A percentile compares a stretch with the other conserved stretches of the same genome.
Conservation (phyloP, 2,329 filamentous ascomycete genomes). For the Colletotrichum gloeosporioides region DNA sequence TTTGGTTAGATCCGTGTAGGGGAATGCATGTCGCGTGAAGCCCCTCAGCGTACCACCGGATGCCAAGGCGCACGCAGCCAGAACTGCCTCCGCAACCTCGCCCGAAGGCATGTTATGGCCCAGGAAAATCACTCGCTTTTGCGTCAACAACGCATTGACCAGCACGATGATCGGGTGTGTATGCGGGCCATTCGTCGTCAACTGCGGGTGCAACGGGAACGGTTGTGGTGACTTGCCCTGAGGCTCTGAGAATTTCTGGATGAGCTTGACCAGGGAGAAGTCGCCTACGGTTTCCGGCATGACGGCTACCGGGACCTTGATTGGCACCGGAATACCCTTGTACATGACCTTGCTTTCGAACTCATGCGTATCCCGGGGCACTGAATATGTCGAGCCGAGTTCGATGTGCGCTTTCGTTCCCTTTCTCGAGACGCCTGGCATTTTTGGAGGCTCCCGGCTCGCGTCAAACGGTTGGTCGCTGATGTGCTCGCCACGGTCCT, state of each 20-base stretch:
- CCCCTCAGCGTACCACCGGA: conserved; percentile 92
- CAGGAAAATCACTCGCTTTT: conserved; percentile 95
- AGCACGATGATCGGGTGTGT: conserved; percentile 96
- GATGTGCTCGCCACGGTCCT: conserved; percentile 58
- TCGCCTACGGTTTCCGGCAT: conserved; percentile 97
- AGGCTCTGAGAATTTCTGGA: conserved; percentile 87
- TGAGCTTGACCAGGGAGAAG: conserved; percentile 96
- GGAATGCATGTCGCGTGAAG: conserved; percentile 95
- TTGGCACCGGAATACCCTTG: conserved; percentile 94
- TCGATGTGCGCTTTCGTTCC: conserved; percentile 69
- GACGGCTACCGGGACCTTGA: conserved; percentile 93
- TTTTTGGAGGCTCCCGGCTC: conserved; percentile 51
- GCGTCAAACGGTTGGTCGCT: conserved; percentile 50
- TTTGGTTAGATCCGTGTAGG: conserved; percentile 97
- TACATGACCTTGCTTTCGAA: conserved; percentile 96
- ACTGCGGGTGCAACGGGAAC: conserved; percentile 86
- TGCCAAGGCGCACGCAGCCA: conserved; percentile 93
- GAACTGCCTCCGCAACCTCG: conserved; percentile 95
- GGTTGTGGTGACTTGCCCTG: conserved; percentile 85
- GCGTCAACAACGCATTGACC: conserved; percentile 91
- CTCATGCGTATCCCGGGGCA: conserved; percentile 95
- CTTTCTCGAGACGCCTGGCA: conserved; percentile 59
- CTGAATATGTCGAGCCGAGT: conserved; percentile 66
- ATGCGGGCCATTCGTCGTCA: conserved; percentile 87
- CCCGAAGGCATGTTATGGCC: conserved; percentile 95